Conservation (phyloP, 2,329 filamentous ascomycete genomes). For the Hypocreales sp. region DNA sequence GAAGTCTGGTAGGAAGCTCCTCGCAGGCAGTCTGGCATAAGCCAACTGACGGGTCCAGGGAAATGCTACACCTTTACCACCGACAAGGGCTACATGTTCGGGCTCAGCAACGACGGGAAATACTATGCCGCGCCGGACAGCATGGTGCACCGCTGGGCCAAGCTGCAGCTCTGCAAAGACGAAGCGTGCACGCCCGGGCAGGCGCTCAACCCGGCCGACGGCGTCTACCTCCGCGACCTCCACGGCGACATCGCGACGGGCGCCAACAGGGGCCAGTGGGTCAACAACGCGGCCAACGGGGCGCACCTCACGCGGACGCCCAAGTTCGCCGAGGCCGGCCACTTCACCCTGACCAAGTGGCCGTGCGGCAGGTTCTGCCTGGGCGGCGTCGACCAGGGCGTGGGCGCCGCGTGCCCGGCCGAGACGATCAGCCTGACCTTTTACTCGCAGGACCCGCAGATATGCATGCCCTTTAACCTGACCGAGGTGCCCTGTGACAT, state of each 20-base stretch:
- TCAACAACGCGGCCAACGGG: slow-evolving; percentile 5
- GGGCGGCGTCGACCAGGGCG: slow-evolving; percentile 4
- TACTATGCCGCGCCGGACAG: slow-evolving; percentile 1
- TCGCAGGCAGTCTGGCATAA: background rate
- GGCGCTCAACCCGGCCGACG: slow-evolving; percentile 4
- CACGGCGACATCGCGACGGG: slow-evolving; percentile 5
- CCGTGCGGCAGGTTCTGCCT: slow-evolving; percentile 7
- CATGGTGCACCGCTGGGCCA: slow-evolving; percentile 1
- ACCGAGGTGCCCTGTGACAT: slow-evolving; percentile 8
- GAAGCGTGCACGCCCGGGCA: slow-evolving; percentile 4
- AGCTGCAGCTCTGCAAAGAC: slow-evolving; percentile 7
- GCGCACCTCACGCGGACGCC: slow-evolving; percentile 4
- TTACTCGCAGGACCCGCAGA: slow-evolving; percentile 5
- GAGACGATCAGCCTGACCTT: slow-evolving; percentile 6
- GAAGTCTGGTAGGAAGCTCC: slow-evolving; percentile 1
- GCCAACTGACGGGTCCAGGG: slow-evolving; percentile 1
- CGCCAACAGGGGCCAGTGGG: slow-evolving; percentile 5
- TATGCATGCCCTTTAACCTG: slow-evolving; percentile 5
- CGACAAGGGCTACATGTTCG: slow-evolving; percentile 5
- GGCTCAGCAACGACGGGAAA: slow-evolving; percentile 3
- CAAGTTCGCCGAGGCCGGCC: slow-evolving; percentile 4
- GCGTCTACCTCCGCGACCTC: slow-evolving; percentile 5
- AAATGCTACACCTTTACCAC: slow-evolving; percentile 7
- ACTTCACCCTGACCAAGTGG: slow-evolving; percentile 8
- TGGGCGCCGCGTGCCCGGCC: slow-evolving; percentile 6